A percentile compares a stretch with the other conserved stretches of the same genome.
phyloP scores from a whole-genome alignment of 163 green algal species.

The Chlamydomonas reinhardtii region DNA sequence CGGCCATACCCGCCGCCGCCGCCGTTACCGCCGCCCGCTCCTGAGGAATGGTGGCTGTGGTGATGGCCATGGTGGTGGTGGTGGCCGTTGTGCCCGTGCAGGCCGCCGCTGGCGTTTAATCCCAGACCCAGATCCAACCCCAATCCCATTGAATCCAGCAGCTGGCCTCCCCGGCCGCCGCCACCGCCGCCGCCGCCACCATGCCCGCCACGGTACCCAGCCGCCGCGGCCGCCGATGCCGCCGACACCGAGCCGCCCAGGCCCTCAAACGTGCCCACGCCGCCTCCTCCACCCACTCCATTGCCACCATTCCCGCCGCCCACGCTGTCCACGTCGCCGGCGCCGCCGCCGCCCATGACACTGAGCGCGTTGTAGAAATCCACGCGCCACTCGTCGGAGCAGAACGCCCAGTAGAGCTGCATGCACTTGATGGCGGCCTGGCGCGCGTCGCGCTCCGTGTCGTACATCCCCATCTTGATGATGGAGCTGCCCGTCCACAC shows the following conservation, averaged over 20 bases:
- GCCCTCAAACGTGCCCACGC: not conserved
- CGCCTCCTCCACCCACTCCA: not conserved
- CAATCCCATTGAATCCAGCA: too few relatives aligned
- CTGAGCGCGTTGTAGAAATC: conserved; percentile 47
- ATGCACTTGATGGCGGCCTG: conserved; percentile 53
- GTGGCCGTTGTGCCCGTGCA: too few relatives aligned
- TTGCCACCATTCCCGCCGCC: not conserved
- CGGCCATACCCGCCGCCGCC: not conserved
- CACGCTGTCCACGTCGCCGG: not conserved
- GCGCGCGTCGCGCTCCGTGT: conserved; percentile 54
- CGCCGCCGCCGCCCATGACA: not conserved
- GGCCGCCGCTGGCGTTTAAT: too few relatives aligned
- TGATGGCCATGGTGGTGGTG: too few relatives aligned
- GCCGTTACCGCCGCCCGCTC: too few relatives aligned
- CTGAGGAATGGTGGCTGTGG: too few relatives aligned
- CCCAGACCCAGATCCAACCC: too few relatives aligned
- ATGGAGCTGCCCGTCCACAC: conserved; percentile 48
- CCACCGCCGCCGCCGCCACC: too few relatives aligned
- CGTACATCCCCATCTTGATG: conserved; percentile 54
- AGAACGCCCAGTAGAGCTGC: conserved; percentile 45
- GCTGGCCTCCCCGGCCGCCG: too few relatives aligned
- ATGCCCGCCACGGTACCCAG: too few relatives aligned
- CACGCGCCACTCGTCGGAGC: conserved; percentile 11
- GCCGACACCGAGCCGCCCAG: too few relatives aligned
- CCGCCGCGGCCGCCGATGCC: too few relatives aligned